These are phyloP conservation scores for Phyllosticta citriasiana DNA, from an alignment of 2,329 filamentous ascomycete genomes.

Conservation along the genomic window DNA sequence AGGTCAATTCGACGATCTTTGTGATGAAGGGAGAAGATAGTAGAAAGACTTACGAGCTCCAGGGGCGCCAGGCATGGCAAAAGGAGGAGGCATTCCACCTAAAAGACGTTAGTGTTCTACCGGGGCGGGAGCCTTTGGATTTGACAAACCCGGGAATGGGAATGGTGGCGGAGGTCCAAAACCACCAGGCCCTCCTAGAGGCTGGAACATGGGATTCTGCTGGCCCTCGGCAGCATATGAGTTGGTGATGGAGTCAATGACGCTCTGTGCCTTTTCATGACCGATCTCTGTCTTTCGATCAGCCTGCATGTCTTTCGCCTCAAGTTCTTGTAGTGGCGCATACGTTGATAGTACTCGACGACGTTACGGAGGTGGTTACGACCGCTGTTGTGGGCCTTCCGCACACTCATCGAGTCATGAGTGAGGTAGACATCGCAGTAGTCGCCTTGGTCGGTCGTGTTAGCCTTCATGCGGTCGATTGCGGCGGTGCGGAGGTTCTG, in stretches of 20 bases:
- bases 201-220: slow-evolving; percentile 69
- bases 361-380: slow-evolving; percentile 97
- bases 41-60: slow-evolving; percentile 26
- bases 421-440: slow-evolving; percentile 99
- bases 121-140: background rate
- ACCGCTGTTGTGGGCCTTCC: slow-evolving; percentile 94
- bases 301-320: background rate
- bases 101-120: slow-evolving; percentile 1
- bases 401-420: slow-evolving; percentile 99
- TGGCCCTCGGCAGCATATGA: slow-evolving; percentile 94
- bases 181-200: slow-evolving; percentile 23
- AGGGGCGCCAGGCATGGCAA: slow-evolving; percentile 27
- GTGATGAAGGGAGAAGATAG: background rate
- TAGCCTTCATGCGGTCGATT: slow-evolving; percentile 14
- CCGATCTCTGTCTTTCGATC: slow-evolving; percentile 66
- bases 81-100: slow-evolving; percentile 23
- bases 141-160: slow-evolving; percentile 49
- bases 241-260: slow-evolving; percentile 95
- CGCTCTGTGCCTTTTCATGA: slow-evolving; percentile 94
- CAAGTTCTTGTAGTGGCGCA: slow-evolving; percentile 16
- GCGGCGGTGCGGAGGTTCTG: slow-evolving; percentile 2
- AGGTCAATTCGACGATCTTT: background rate
- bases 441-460: slow-evolving; percentile 48
- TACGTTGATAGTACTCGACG: slow-evolving; percentile 95
- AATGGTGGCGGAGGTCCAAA: slow-evolving; percentile 45